Conservation (phyloP, 768 basidiomycete species). For the Russula sp. region DNA sequence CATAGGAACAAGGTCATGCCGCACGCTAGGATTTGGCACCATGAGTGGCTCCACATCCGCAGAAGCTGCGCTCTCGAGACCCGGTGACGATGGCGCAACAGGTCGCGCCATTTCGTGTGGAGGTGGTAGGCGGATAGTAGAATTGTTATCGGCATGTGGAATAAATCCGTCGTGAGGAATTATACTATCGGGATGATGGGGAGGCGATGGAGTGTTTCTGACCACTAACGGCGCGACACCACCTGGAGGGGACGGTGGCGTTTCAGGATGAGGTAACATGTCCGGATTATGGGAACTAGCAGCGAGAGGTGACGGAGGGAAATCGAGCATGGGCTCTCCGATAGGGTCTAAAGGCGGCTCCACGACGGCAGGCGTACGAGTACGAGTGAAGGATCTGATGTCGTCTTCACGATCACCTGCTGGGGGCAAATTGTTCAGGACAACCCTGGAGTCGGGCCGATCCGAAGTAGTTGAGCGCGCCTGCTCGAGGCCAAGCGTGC, state of each 20-base stretch:
- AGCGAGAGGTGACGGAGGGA: slow-evolving; percentile 12
- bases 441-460: slow-evolving; percentile 1
- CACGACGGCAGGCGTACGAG: background rate
- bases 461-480: slow-evolving; percentile 22
- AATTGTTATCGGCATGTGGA: slow-evolving; percentile 15
- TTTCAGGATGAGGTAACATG: background rate
- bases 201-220: slow-evolving; percentile 9
- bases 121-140: slow-evolving; percentile 23
- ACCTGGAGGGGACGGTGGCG: background rate
- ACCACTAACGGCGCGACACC: slow-evolving; percentile 8
- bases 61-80: background rate
- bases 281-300: background rate
- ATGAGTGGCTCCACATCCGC: slow-evolving; percentile 18
- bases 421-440: slow-evolving; percentile 4
- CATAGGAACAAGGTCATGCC: slow-evolving; percentile 7
- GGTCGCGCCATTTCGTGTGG: slow-evolving; percentile 18
- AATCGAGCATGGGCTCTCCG: slow-evolving; percentile 22
- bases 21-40: slow-evolving; percentile 18
- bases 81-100: slow-evolving; percentile 2
- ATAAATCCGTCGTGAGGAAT: slow-evolving; percentile 22
- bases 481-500: slow-evolving; percentile 31
- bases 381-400: background rate
- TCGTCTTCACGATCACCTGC: slow-evolving; percentile 12
- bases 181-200: slow-evolving; percentile 17
- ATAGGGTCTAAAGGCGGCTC: slow-evolving; percentile 21